These are phyloP conservation scores for Pulicaria dysenterica DNA, from an alignment of 129 eudicot species.

Conservation along the genomic window DNA sequence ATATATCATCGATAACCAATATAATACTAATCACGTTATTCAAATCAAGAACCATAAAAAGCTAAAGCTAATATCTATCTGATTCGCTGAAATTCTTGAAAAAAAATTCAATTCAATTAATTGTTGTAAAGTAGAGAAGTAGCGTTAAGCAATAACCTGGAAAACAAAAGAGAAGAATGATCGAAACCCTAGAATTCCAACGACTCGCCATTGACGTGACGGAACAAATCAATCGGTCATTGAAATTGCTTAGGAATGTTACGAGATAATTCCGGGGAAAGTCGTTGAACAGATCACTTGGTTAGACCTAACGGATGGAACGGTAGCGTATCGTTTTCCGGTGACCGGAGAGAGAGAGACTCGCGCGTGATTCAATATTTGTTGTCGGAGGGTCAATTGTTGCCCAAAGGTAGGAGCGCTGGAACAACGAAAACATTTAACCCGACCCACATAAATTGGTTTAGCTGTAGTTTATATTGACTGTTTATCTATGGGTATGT, in stretches of 20 bases:
- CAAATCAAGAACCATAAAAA: not conserved
- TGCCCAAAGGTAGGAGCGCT: too few relatives aligned
- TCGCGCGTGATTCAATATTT: constrained; percentile 25
- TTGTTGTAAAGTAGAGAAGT: not conserved
- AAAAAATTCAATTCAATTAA: not conserved
- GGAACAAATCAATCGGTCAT: constrained; percentile 35
- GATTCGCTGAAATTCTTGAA: not conserved
- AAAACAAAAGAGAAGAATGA: constrained; percentile 40
- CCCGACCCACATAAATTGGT: too few relatives aligned
- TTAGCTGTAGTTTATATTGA: too few relatives aligned
- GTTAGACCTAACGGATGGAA: constrained; percentile 19
- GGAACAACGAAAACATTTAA: too few relatives aligned
- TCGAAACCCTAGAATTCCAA: constrained; percentile 46
- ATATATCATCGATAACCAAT: constrained; percentile 12
- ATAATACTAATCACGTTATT: not conserved
- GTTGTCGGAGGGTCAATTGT: not conserved
- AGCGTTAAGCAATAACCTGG: constrained; percentile 52
- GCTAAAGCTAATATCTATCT: not conserved
- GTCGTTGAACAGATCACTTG: not conserved
- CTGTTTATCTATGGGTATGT: too few relatives aligned
- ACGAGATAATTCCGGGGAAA: not conserved
- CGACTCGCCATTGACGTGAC: constrained; percentile 37
- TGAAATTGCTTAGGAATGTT: not conserved
- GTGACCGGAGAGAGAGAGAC: constrained; percentile 25
- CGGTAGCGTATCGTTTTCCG: constrained; percentile 23